phyloP scores from a whole-genome alignment of 164 flowering plant species.

The Nymphaea colorata region DNA sequence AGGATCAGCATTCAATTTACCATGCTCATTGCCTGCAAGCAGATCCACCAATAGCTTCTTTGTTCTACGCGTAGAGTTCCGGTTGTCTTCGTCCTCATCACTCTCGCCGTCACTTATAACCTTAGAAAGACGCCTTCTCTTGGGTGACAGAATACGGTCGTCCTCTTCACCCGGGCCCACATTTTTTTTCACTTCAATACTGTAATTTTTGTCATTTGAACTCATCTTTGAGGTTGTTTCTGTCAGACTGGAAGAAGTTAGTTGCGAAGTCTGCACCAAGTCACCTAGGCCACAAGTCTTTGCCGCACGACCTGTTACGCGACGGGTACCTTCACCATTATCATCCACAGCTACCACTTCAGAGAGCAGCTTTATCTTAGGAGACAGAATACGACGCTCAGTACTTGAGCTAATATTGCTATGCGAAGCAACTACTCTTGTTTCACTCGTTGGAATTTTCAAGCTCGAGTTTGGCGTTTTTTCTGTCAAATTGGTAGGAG shows the following conservation, averaged over 20 bases:
- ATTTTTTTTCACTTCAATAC: constrained; percentile 8
- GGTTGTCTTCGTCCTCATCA: constrained; percentile 38
- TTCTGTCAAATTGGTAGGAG: too few species aligned
- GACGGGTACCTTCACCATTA: constrained; percentile 15
- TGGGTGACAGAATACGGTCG: constrained; percentile 13
- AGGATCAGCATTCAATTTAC: neutral
- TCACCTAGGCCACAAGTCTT: constrained; percentile 24
- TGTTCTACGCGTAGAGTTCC: constrained; percentile 18
- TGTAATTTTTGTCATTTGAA: neutral
- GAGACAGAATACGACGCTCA: too few species aligned
- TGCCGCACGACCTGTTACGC: neutral
- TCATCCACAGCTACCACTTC: too few species aligned
- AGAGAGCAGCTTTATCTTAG: too few species aligned
- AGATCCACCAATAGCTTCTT: constrained; percentile 7
- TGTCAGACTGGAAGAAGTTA: neutral
- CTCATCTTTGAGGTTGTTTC: neutral
- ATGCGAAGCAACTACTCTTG: too few species aligned
- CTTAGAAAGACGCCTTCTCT: constrained; percentile 26
- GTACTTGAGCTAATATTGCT: too few species aligned
- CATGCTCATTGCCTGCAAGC: neutral
- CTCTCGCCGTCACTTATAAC: constrained; percentile 33
- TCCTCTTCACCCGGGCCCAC: constrained; percentile 4
- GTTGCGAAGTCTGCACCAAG: neutral
- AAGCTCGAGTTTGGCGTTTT: too few species aligned
- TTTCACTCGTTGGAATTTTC: too few species aligned